Base-by-base conservation (phyloP, 2,329 filamentous ascomycete species). In the Pleomassaria siparia region DNA sequence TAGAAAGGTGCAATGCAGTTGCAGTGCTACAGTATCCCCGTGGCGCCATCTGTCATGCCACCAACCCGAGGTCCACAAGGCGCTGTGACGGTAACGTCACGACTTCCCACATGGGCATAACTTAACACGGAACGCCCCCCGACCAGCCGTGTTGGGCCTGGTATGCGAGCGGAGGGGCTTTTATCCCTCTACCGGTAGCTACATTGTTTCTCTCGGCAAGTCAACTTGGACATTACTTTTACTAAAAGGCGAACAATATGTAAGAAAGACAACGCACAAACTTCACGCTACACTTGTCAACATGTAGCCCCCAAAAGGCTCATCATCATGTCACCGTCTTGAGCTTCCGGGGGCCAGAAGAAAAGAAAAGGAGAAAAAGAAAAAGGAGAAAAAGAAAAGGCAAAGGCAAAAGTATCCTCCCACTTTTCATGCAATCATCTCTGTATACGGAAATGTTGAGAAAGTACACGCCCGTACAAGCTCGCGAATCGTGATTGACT, bases 21-120 rank as follows among this genome's bases (percentile, higher is more conserved):
- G 35, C 18, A 22, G 11, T 37, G 35, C 35, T 13, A 22, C 11
- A 13, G n/a, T n/a, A n/a, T n/a, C n/a, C 13, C 20, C 6, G 35
- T 37, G 35, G 35, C 35, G 35, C 24, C 32, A 35, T 35, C 32
- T 35, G 32, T 35, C 32, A 35, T 35, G 4, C 20, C 32, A 35
- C n/a, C 15, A 12, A 35, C 32, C n/a, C n/a, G n/a, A 35, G 32
- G 8, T 35, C 15, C 35, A 37, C 35, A 3, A 37, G 10, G 18
- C 35, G 35, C 18, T 37, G 35, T 24, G 18, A 37, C 35, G 21
- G 32, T 36, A 18, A 37, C 35, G 24, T 20, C 18, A 22, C 15
- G 16, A 35, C 15, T 35, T 18, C 32, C 32, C 12, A 3, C 20
- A 35, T 3, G 15, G 32, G 32, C 15, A 8, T 5, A 35, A 16